Evolutionary conservation across 208 protist genomes (phyloP).

Genomic region (Zelonia costaricensis): DNA sequence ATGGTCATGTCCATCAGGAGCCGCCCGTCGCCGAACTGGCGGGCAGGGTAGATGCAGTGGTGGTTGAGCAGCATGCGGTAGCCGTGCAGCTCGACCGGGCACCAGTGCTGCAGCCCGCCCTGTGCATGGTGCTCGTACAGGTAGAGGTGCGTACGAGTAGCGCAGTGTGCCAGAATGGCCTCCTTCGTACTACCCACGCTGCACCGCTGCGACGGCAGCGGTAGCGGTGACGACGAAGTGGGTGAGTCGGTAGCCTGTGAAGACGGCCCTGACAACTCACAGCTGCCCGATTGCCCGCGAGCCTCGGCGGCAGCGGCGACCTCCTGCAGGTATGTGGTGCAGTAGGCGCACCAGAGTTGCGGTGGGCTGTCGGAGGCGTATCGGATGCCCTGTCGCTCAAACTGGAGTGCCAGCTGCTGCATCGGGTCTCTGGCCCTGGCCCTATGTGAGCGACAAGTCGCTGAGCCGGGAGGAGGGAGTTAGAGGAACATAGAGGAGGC

Average conservation of each 20-base stretch:
- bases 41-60: slow-evolving; percentile 71
- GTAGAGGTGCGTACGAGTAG: slow-evolving; percentile 51
- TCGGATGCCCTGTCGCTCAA: slow-evolving; percentile 27
- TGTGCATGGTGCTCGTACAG: slow-evolving; percentile 48
- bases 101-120: slow-evolving; percentile 44
- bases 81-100: slow-evolving; percentile 67
- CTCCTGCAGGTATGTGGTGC: slow-evolving; percentile 6
- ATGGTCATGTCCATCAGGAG: slow-evolving; percentile 72
- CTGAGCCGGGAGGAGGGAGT: no score
- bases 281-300: no score
- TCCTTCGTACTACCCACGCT: slow-evolving; percentile 6
- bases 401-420: slow-evolving; percentile 22
- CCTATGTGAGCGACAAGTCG: no score
- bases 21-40: slow-evolving; percentile 68
- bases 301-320: no score
- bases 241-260: neutral
- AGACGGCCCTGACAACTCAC: no score
- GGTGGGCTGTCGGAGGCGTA: slow-evolving; percentile 9
- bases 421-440: neutral
- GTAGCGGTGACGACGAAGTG: neutral
- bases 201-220: no score
- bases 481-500: no score
- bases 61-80: slow-evolving; percentile 75
- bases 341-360: slow-evolving; percentile 26
- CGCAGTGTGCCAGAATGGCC: slow-evolving; percentile 58